Conservation (phyloP, 257 asterid genomes). For the Solanum piurae region DNA sequence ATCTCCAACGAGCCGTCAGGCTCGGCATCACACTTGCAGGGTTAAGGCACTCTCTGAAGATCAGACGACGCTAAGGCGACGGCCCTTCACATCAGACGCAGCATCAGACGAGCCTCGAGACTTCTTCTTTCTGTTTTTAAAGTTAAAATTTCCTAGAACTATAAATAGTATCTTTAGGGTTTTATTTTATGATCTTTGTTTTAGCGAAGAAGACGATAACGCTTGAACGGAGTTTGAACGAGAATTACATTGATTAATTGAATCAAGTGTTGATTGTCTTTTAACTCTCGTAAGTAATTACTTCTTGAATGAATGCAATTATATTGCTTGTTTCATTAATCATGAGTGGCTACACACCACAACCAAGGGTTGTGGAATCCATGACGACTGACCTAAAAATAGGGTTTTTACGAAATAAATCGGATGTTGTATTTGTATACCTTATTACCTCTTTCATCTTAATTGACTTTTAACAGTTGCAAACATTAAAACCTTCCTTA, state of each 20-base stretch:
- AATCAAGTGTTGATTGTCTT: neutral
- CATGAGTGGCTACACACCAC: neutral
- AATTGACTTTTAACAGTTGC: neutral
- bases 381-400: neutral
- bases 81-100: neutral
- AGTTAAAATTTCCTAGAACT: neutral
- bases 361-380: neutral
- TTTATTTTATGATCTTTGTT: neutral
- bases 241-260: neutral
- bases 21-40: neutral
- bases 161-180: neutral
- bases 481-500: neutral
- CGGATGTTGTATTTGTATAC: neutral
- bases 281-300: neutral
- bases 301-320: neutral
- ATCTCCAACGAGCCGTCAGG: neutral
- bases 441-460: neutral
- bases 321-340: neutral
- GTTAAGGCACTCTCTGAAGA: neutral
- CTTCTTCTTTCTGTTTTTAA: neutral
- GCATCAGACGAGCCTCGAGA: neutral
- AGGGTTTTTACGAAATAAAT: neutral
- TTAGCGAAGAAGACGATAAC: neutral
- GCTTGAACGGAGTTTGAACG: neutral
- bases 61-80: neutral